phyloP scores from a whole-genome alignment of 129 eudicot genomes.

The Dittrichia graveolens region DNA sequence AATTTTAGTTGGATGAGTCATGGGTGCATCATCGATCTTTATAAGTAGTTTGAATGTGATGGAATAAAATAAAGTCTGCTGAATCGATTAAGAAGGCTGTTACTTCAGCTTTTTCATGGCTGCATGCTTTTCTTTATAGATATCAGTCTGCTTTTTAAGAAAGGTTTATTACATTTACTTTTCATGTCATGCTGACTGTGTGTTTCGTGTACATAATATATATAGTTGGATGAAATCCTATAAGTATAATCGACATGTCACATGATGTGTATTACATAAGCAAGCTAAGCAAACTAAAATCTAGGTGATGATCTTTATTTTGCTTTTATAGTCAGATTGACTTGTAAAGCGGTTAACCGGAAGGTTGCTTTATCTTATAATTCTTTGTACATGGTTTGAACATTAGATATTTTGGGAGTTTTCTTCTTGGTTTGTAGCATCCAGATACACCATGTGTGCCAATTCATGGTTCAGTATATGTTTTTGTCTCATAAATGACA shows the following conservation, averaged over 20 bases:
- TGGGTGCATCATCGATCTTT: slow-evolving; percentile 24
- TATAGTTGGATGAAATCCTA: background rate
- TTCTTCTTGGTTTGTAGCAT: too few relatives aligned
- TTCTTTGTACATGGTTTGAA: too few relatives aligned
- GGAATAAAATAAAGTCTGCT: background rate
- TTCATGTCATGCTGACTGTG: slow-evolving; percentile 7
- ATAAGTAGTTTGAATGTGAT: slow-evolving; percentile 7
- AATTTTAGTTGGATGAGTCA: slow-evolving; percentile 41
- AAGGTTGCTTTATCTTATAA: too few relatives aligned
- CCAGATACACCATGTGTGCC: too few relatives aligned
- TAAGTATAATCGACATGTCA: background rate
- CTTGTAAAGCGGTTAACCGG: too few relatives aligned
- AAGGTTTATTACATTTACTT: slow-evolving; percentile 1
- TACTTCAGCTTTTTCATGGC: slow-evolving; percentile 21
- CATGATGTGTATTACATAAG: background rate
- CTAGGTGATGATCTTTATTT: too few relatives aligned
- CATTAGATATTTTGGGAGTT: too few relatives aligned
- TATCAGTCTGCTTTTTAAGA: background rate
- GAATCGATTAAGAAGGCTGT: slow-evolving; percentile 15
- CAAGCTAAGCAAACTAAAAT: background rate
- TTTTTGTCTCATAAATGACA: too few relatives aligned
- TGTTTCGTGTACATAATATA: background rate
- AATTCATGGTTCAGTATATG: too few relatives aligned
- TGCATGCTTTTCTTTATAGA: slow-evolving; percentile 6
- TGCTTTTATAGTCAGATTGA: too few relatives aligned